A percentile compares a stretch with the other conserved stretches of the same genome.
Evolutionary conservation across 2,329 filamentous ascomycete species (phyloP).

Genomic region (Ceratocystis harringtonii): DNA sequence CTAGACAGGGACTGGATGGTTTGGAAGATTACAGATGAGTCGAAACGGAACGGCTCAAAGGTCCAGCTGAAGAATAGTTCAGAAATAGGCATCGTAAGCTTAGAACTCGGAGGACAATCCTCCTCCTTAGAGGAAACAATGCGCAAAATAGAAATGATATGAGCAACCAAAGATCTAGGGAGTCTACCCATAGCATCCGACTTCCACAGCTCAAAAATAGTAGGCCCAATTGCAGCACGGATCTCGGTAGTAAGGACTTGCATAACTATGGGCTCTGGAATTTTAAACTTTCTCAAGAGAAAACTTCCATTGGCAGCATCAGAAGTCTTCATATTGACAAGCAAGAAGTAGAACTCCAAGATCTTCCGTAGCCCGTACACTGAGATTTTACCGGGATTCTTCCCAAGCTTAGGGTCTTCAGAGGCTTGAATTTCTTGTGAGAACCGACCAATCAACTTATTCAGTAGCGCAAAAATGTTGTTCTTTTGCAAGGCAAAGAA

Average conservation of each 20-base stretch:
- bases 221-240: conserved; percentile 62
- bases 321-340: conserved; percentile 9
- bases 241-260: conserved; percentile 77
- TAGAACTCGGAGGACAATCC: neutral
- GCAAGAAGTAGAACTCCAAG: conserved; percentile 51
- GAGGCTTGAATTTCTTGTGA: conserved; percentile 33
- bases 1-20: conserved; percentile 30
- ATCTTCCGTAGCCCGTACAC: conserved; percentile 61
- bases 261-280: conserved; percentile 27
- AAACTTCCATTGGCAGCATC: conserved; percentile 11
- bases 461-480: conserved; percentile 59
- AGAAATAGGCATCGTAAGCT: neutral
- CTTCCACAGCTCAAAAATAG: conserved; percentile 68
- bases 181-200: conserved; percentile 71
- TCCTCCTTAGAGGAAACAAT: conserved; percentile 7
- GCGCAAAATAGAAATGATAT: conserved; percentile 11
- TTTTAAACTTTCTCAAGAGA: neutral
- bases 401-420: conserved; percentile 25
- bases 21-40: conserved; percentile 26
- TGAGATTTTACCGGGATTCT: conserved; percentile 36
- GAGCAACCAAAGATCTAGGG: conserved; percentile 26
- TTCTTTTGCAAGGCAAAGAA: conserved; percentile 75
- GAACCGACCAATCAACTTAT: conserved; percentile 56
- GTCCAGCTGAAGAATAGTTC: neutral
- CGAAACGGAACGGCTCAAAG: conserved; percentile 14